phyloP scores from a whole-genome alignment of 768 basidiomycete genomes.

The Lactarius sanguifluus region DNA sequence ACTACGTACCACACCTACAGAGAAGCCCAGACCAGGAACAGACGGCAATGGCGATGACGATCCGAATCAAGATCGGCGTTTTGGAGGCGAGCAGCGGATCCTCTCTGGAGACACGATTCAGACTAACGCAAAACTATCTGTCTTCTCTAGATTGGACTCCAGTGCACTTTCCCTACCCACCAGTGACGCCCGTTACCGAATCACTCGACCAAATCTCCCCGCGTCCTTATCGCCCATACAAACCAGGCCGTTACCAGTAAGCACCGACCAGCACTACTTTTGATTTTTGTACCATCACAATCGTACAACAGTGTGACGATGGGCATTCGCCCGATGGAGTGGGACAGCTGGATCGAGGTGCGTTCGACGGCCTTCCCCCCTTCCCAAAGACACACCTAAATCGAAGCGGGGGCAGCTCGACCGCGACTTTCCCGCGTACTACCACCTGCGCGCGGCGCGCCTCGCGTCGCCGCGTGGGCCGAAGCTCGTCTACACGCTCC shows the following conservation, averaged over 20 bases:
- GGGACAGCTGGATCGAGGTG: slow-evolving; percentile 74
- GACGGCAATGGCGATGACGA: neutral
- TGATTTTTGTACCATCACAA: neutral
- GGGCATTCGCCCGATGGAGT: slow-evolving; percentile 66
- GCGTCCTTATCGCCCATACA: slow-evolving; percentile 65
- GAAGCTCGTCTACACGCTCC: slow-evolving; percentile 42
- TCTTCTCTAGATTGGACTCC: slow-evolving; percentile 52
- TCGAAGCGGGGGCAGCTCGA: slow-evolving; percentile 47
- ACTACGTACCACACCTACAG: neutral
- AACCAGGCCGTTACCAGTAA: slow-evolving; percentile 61
- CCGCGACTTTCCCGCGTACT: slow-evolving; percentile 51
- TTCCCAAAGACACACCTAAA: neutral
- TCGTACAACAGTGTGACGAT: slow-evolving; percentile 55
- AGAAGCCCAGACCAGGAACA: neutral
- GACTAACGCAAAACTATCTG: neutral
- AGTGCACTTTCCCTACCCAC: slow-evolving; percentile 51
- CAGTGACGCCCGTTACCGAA: slow-evolving; percentile 43
- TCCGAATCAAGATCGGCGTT: slow-evolving; percentile 31
- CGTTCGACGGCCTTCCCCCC: neutral
- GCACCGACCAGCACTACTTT: neutral
- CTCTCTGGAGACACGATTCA: neutral
- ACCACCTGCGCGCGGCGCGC: slow-evolving; percentile 58
- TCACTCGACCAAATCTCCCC: slow-evolving; percentile 49
- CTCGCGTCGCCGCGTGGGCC: slow-evolving; percentile 48
- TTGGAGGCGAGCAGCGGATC: slow-evolving; percentile 30